Evolutionary conservation across 768 basidiomycete species (phyloP).

Genomic region (Suillus occidentalis): DNA sequence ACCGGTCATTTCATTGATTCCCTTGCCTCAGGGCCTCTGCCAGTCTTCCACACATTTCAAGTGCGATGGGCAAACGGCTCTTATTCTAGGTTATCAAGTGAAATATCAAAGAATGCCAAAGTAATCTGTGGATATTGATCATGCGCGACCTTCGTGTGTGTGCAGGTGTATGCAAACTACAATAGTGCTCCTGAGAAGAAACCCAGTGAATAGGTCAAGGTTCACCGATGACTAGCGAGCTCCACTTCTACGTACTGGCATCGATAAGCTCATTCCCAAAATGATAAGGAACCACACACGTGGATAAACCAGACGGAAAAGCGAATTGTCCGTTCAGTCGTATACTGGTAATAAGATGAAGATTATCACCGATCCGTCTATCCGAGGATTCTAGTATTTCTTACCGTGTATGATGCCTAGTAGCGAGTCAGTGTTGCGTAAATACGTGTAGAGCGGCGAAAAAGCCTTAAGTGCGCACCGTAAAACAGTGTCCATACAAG

Average conservation of each 20-base stretch:
- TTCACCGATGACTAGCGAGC: constrained; percentile 9
- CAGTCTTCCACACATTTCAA: neutral
- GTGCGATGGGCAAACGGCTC: constrained; percentile 6
- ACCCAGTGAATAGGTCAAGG: constrained; percentile 8
- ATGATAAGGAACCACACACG: neutral
- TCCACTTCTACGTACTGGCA: constrained; percentile 11
- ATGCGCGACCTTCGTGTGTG: constrained; percentile 12
- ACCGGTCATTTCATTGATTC: neutral
- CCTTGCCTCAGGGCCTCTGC: constrained; percentile 1
- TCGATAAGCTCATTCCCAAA: constrained; percentile 9
- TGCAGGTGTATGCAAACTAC: constrained; percentile 5
- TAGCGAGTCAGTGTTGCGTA: constrained; percentile 12
- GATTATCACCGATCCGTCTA: constrained; percentile 14
- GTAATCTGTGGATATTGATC: constrained; percentile 1
- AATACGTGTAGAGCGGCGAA: constrained; percentile 6
- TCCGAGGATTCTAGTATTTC: constrained; percentile 11
- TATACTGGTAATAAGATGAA: constrained; percentile 36
- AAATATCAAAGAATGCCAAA: constrained; percentile 1
- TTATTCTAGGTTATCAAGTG: constrained; percentile 1
- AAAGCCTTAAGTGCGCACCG: constrained; percentile 48
- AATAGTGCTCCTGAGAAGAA: constrained; percentile 3
- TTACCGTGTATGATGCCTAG: constrained; percentile 51
- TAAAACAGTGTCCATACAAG: constrained; percentile 94
- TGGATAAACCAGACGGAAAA: constrained; percentile 5
- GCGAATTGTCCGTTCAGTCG: constrained; percentile 29